Percentiles rank a stretch among this genome's conserved stretches.
Evolutionary conservation across 768 basidiomycete species (phyloP).

Genomic region (Psilocybe cubensis): DNA sequence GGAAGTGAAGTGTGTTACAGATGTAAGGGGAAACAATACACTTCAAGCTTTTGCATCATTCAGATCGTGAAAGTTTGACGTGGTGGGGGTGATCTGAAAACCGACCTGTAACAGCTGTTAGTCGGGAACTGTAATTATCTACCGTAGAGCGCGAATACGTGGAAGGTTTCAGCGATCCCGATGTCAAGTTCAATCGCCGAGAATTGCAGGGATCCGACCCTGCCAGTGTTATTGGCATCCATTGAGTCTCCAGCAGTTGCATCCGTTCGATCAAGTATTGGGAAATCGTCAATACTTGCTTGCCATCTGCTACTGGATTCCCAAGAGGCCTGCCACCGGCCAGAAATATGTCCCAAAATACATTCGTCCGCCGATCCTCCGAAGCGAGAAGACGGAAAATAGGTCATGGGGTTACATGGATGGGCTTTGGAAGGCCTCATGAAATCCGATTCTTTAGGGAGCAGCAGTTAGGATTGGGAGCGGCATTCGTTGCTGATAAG

Average conservation of each 20-base stretch:
- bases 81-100: background rate
- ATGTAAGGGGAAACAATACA: background rate
- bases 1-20: background rate
- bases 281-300: background rate
- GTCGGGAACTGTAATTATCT: background rate
- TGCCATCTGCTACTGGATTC: background rate
- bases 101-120: conserved; percentile 2
- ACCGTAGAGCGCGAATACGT: background rate
- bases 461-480: background rate
- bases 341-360: background rate
- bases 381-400: background rate
- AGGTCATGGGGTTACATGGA: background rate
- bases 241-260: no score
- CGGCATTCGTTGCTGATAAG: no score
- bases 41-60: conserved; percentile 6
- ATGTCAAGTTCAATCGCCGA: background rate
- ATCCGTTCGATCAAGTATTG: background rate
- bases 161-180: background rate
- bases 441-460: background rate
- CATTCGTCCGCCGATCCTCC: background rate
- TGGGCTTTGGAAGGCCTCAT: no score
- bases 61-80: background rate
- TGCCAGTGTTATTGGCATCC: no score
- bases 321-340: background rate
- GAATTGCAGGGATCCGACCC: background rate